Base-by-base conservation (phyloP, 2,329 filamentous ascomycete species). In the Chaetomium strumarium region DNA sequence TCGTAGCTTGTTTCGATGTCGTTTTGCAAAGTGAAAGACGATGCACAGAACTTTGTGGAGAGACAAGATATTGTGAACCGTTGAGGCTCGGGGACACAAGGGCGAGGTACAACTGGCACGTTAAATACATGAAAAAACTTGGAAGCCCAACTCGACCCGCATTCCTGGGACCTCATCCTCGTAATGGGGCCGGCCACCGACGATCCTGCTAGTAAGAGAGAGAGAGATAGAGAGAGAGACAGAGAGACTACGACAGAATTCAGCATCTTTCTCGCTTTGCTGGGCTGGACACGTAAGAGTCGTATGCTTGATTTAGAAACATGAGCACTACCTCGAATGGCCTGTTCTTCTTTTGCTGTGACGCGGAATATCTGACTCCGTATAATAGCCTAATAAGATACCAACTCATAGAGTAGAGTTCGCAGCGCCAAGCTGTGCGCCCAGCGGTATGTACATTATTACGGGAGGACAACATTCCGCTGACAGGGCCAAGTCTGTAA, bases 281-380 rank as follows among this genome's bases (percentile, higher is more conserved):
- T 43, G 37, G 47, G 41, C n/a, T 42, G 52, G 51, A 46, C 30
- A 38, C 51, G 54, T 51, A 53, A 14, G 4, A 34, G 33, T 12
- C n/a, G 12, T 37, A 30, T 36, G 19, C 51, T 50, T 2, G 42
- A 55, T 41, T 52, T 55, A 55, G 49, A 50, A 55, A 46, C 41
- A 54, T 8, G 38, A 51, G 45, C 34, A 12, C 51, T 34, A 42
- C 19, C 16, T 1, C 14, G 31, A 34, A 17, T 47, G 37, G 20
- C 36, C 12, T 30, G 45, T 45, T 48, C 33, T 45, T n/a, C 30
- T 39, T 34, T 34, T 20, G 24, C 10, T 16, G 11, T 31, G n/a
- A 24, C 7, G 24, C 24, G 24, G 24, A 24, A 24, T 7, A 24
- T 4, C 24, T 24, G 11, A 6, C 46, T 46, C 41, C 46, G 30